Evolutionary conservation across 2,329 filamentous ascomycete genomes (phyloP).

Genomic region (Microdochium paspali): DNA sequence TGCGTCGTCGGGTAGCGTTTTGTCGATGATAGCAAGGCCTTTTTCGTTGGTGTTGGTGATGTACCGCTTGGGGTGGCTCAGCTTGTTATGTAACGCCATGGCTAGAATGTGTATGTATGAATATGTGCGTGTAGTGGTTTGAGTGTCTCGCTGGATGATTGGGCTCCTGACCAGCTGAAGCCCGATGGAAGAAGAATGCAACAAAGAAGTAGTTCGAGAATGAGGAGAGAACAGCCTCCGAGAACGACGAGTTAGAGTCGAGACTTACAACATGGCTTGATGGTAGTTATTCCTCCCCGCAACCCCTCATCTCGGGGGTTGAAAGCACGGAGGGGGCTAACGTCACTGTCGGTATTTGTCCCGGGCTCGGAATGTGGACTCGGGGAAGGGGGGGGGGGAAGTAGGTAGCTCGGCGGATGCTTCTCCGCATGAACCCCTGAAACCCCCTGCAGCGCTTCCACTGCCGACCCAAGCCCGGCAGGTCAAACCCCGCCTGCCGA

Average conservation of each 20-base stretch:
- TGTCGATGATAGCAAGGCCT: background rate
- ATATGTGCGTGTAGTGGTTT: too few relatives aligned
- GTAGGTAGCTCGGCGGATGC: background rate
- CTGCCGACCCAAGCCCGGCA: background rate
- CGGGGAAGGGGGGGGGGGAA: too few relatives aligned
- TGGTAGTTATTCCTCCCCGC: background rate
- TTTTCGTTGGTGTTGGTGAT: background rate
- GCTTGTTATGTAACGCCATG: slow-evolving; percentile 10
- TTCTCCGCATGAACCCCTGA: background rate
- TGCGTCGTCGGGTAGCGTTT: background rate
- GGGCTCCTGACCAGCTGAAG: too few relatives aligned
- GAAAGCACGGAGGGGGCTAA: background rate
- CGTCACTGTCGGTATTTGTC: background rate
- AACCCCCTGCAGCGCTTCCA: background rate
- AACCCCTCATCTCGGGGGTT: background rate
- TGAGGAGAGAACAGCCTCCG: background rate
- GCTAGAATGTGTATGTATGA: background rate
- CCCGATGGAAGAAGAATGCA: background rate
- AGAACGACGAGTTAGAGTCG: background rate
- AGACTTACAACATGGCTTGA: background rate
- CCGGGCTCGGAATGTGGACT: background rate
- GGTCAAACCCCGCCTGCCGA: slow-evolving; percentile 1
- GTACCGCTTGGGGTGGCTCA: slow-evolving; percentile 7
- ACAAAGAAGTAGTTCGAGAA: background rate
- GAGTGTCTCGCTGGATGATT: too few relatives aligned